Conservation (phyloP, 345 rosid genomes). For the Heritiera littoralis region DNA sequence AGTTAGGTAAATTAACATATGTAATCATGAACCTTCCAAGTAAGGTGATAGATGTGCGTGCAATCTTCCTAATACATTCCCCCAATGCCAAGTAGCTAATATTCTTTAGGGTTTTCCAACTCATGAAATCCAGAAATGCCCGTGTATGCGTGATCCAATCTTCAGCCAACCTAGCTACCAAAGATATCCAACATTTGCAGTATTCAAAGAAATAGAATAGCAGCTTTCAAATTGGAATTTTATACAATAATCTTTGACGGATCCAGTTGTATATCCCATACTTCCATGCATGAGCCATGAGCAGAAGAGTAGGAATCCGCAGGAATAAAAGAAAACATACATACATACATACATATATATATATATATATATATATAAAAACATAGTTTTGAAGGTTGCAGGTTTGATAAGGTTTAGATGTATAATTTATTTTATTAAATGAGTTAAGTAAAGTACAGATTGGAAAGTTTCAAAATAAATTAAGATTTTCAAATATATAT, state of each 20-base stretch:
- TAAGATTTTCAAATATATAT: too few relatives aligned
- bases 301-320: neutral
- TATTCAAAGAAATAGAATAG: neutral
- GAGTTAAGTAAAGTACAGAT: too few relatives aligned
- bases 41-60: neutral
- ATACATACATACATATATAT: too few relatives aligned
- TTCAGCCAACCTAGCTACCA: neutral
- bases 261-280: neutral
- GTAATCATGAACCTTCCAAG: neutral
- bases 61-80: neutral
- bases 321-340: neutral
- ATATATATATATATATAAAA: too few relatives aligned
- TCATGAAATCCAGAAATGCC: conserved; percentile 20
- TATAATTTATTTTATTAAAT: too few relatives aligned
- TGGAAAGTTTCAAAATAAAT: too few relatives aligned
- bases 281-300: neutral
- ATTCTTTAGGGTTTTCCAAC: neutral
- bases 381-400: too few relatives aligned
- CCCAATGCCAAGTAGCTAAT: neutral
- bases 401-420: too few relatives aligned
- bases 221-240: neutral
- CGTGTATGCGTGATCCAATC: conserved; percentile 16
- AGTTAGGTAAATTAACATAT: neutral
- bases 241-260: neutral
- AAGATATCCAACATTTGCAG: neutral